Evolutionary conservation across 2,329 filamentous ascomycete genomes (phyloP), one percentile per base, ranked within the genome.

Genomic region (Ophiocordyceps camponoti-saundersi): DNA sequence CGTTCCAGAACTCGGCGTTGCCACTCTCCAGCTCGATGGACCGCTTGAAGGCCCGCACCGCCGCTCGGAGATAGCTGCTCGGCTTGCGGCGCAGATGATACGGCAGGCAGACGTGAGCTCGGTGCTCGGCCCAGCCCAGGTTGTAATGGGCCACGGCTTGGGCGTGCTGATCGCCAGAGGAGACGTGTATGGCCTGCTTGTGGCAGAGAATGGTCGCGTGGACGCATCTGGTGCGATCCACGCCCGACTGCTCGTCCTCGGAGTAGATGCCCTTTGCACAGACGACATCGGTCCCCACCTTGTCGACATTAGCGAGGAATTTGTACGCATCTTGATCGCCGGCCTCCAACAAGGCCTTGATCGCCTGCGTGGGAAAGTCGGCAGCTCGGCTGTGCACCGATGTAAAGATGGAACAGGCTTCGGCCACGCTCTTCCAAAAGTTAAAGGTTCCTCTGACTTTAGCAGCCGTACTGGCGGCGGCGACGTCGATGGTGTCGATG

Each of bases 141-240:
- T 98, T 98, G 64, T 95, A 98, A 73, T 90, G 92, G 0, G 89
- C 86, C n/a, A 96, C 85, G 1, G 92, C 86, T 63, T 93, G 89
- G 3, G 90, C 89, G 60, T 95, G 85, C 8, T 77, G 61, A 57
- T 98, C 89, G 49, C 80, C 69, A 1, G 79, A 68, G 16, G 82
- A 82, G 39, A 80, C 75, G 53, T 83, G 68, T 15, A 96, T 80
- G 8, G 88, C 88, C 52, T 85, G 77, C 61, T 96, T 98, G 61
- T 93, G 85, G 6, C 86, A 84, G 18, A 96, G 67, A 26, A 96
- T 85, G 0, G 83, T 77, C 15, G 82, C 78, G 50, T 85, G 75
- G 0, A 93, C 62, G 50, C 75, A 80, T 50, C 72, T 67, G 1
- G 71, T 73, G 30, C 85, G 58, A 47, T 75, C 69, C 1, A 70